Conservation (phyloP, 768 basidiomycete genomes). For the Tremella mesenterica region DNA sequence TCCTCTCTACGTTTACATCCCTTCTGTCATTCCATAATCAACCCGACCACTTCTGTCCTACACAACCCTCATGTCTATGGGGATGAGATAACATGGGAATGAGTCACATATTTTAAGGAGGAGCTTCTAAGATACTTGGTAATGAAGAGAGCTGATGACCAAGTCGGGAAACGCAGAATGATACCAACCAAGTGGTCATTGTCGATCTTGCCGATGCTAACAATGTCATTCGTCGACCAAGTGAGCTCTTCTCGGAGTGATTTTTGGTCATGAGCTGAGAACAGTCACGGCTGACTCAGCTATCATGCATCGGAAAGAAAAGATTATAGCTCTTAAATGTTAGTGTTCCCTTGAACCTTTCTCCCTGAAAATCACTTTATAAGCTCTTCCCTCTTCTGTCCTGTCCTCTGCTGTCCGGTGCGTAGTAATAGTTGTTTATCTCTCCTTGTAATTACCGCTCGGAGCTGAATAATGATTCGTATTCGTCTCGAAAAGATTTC, state of each 20-base stretch:
- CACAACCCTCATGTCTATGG: too few species aligned
- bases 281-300: slow-evolving; percentile 92
- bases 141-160: neutral
- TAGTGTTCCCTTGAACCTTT: too few species aligned
- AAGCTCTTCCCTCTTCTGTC: neutral
- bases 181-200: slow-evolving; percentile 96
- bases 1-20: neutral
- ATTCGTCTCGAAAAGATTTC: too few species aligned
- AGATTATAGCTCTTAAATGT: slow-evolving; percentile 94
- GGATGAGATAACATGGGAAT: neutral
- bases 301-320: slow-evolving; percentile 94
- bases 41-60: neutral
- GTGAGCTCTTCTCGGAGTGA: slow-evolving; percentile 23
- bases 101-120: neutral
- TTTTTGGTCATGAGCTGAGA: slow-evolving; percentile 7
- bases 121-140: neutral
- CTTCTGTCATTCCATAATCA: neutral
- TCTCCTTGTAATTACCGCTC: too few species aligned
- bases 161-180: slow-evolving; percentile 78
- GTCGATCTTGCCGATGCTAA: slow-evolving; percentile 96
- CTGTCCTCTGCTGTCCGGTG: neutral
- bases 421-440: too few species aligned
- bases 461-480: too few species aligned
- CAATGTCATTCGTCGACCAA: slow-evolving; percentile 57
- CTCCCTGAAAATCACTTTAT: neutral